phyloP scores from a whole-genome alignment of 176 grass and related monocot species.

The Tillandsia leiboldiana region DNA sequence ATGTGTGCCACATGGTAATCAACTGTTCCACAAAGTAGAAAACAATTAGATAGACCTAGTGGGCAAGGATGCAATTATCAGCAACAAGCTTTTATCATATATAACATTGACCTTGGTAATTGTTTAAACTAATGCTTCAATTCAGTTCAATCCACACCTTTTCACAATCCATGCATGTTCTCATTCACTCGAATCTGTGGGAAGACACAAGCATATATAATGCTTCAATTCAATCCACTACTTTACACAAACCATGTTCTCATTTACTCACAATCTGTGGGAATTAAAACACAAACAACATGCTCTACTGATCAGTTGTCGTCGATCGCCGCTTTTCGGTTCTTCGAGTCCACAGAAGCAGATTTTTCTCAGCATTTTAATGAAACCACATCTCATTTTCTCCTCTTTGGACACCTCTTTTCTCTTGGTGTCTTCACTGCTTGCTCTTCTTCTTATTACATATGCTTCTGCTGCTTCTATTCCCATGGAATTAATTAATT shows the following conservation, averaged over 20 bases:
- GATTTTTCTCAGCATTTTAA: slow-evolving; percentile 19
- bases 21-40: slow-evolving; percentile 3
- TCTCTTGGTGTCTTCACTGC: too few species aligned
- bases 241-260: too few species aligned
- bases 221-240: too few species aligned
- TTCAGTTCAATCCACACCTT: too few species aligned
- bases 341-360: not conserved
- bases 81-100: not conserved
- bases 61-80: slow-evolving; percentile 2
- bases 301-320: not conserved
- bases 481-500: slow-evolving; percentile 1
- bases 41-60: slow-evolving; percentile 7
- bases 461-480: slow-evolving; percentile 25
- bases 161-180: too few species aligned
- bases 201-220: too few species aligned
- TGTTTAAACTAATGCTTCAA: too few species aligned
- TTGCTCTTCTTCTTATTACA: slow-evolving; percentile 1
- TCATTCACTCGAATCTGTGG: too few species aligned
- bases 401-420: not conserved
- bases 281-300: not conserved
- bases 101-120: not conserved
- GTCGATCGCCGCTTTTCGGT: not conserved
- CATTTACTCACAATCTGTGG: not conserved
- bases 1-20: slow-evolving; percentile 3
- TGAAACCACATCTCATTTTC: not conserved